Conservation (phyloP, 352 stramenopile species). For the Lagenidium sp. region DNA sequence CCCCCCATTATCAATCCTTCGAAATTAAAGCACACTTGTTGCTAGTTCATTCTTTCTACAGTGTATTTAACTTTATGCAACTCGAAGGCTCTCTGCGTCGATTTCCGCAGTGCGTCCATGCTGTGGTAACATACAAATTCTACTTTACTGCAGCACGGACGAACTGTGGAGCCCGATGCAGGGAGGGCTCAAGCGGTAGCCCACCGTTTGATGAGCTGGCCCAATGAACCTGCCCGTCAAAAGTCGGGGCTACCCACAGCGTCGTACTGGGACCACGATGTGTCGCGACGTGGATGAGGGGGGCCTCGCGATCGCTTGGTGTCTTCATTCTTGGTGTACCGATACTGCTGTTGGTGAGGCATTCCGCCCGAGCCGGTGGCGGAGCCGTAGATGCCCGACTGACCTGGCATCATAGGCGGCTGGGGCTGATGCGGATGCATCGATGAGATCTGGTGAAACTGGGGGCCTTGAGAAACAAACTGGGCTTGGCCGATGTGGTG, state of each 20-base stretch:
- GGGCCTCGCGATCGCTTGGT: constrained; percentile 15
- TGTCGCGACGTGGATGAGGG: constrained; percentile 24
- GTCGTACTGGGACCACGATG: constrained; percentile 40
- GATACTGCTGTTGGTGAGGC: constrained; percentile 29
- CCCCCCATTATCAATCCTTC: too few relatives aligned
- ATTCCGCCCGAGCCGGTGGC: background rate
- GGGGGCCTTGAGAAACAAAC: constrained; percentile 14
- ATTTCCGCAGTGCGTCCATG: too few relatives aligned
- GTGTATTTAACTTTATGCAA: too few relatives aligned
- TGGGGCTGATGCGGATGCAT: constrained; percentile 13
- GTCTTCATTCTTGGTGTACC: constrained; percentile 64
- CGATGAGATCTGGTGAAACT: constrained; percentile 13
- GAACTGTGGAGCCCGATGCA: too few relatives aligned
- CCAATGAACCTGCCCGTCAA: constrained; percentile 2
- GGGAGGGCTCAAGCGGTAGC: too few relatives aligned
- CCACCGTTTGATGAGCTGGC: too few relatives aligned
- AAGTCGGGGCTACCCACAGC: constrained; percentile 9
- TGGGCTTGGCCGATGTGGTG: too few relatives aligned
- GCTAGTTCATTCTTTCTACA: too few relatives aligned
- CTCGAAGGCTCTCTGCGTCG: too few relatives aligned
- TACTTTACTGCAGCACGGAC: too few relatives aligned
- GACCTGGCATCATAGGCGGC: constrained; percentile 3
- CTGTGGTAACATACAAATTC: too few relatives aligned
- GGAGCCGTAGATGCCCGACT: constrained; percentile 6
- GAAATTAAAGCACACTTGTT: too few relatives aligned